Evolutionary conservation across 768 basidiomycete genomes (phyloP).

Genomic region (Lactarius vividus): DNA sequence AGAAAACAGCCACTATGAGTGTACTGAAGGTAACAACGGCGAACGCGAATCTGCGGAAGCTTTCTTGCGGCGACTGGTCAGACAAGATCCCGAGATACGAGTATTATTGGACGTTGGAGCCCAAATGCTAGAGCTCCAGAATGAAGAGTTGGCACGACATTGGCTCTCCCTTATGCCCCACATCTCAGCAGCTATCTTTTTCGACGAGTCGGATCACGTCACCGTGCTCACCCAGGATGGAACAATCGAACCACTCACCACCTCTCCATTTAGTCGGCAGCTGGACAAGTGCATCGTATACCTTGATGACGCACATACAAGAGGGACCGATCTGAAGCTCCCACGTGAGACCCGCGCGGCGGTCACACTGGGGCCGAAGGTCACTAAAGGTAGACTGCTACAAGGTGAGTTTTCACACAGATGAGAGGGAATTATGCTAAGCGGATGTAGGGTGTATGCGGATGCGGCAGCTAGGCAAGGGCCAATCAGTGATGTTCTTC

Average conservation of each 20-base stretch:
- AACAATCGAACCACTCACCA: conserved; percentile 35
- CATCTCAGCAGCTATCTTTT: conserved; percentile 43
- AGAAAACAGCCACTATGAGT: conserved; percentile 41
- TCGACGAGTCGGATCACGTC: conserved; percentile 35
- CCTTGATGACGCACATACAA: conserved; percentile 50
- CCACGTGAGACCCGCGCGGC: conserved; percentile 41
- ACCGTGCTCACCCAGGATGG: conserved; percentile 39
- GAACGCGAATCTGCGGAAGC: conserved; percentile 15
- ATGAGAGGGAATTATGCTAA: neutral
- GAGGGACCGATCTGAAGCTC: conserved; percentile 53
- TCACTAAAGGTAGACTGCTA: conserved; percentile 24
- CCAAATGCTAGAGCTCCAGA: conserved; percentile 51
- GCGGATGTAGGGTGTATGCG: conserved; percentile 12
- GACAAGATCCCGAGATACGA: conserved; percentile 38
- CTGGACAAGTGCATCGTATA: conserved; percentile 44
- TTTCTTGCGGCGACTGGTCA: conserved; percentile 37
- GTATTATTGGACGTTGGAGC: conserved; percentile 58
- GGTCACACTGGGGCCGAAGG: conserved; percentile 44
- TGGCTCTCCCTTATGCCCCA: conserved; percentile 38
- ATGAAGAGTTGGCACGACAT: conserved; percentile 37
- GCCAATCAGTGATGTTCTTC: conserved; percentile 12
- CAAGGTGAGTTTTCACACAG: too few species aligned
- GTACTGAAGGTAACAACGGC: conserved; percentile 9
- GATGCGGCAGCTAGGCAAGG: conserved; percentile 11
- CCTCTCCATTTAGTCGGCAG: conserved; percentile 38